Evolutionary conservation across 306 rosid genomes (phyloP).

Genomic region (Vigna nakashimae): DNA sequence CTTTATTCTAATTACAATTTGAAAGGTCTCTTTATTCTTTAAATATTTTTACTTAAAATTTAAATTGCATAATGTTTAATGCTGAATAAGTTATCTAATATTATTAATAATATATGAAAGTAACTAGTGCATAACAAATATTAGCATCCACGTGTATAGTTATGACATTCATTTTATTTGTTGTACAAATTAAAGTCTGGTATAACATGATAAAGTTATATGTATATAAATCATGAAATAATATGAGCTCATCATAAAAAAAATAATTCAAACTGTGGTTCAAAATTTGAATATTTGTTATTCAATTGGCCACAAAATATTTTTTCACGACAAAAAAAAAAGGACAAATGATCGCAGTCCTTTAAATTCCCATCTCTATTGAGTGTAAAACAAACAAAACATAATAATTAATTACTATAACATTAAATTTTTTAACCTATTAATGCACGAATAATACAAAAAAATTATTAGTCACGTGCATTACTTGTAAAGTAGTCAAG

Average conservation of each 20-base stretch:
- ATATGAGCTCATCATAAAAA: neutral
- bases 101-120: no score
- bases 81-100: no score
- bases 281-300: neutral
- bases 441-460: neutral
- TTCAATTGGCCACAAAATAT: neutral
- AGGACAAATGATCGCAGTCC: neutral
- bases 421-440: neutral
- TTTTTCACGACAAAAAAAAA: neutral
- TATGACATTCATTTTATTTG: neutral
- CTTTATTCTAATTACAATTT: neutral
- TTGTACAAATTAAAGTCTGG: neutral
- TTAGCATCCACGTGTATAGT: neutral
- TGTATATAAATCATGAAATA: neutral
- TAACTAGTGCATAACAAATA: neutral
- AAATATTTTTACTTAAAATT: neutral
- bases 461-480: neutral
- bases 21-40: neutral
- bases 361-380: neutral
- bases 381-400: neutral
- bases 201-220: neutral
- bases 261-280: neutral
- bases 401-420: neutral
- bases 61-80: neutral
- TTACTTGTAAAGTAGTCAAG: neutral